Evolutionary conservation across 345 rosid genomes (phyloP).

Genomic region (Brassica carinata): DNA sequence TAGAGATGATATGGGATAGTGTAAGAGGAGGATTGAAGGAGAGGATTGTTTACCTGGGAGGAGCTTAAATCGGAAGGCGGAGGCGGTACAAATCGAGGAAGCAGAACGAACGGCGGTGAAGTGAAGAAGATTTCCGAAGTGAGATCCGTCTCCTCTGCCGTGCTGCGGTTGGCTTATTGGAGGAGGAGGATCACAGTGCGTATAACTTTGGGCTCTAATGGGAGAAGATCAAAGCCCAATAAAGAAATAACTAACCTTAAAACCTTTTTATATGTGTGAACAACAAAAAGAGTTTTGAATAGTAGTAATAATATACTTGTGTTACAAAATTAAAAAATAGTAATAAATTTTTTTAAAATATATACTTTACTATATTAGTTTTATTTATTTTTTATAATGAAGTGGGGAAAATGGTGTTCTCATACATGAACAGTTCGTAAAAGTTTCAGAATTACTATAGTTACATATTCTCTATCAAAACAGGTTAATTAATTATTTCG

Average conservation of each 20-base stretch:
- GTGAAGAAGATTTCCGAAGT: constrained; percentile 15
- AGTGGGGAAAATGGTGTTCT: too few species aligned
- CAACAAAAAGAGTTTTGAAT: too few species aligned
- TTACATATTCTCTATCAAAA: too few species aligned
- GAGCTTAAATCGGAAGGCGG: neutral
- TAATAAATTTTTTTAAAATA: too few species aligned
- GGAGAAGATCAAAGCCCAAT: neutral
- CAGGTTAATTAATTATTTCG: too few species aligned
- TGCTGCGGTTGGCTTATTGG: constrained; percentile 11
- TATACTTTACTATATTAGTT: too few species aligned
- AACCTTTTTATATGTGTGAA: neutral
- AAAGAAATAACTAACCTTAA: constrained; percentile 5
- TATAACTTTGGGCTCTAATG: constrained; percentile 11
- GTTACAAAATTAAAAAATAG: too few species aligned
- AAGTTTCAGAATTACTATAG: too few species aligned
- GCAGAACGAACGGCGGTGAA: constrained; percentile 33
- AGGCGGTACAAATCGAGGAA: constrained; percentile 7
- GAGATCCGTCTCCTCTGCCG: constrained; percentile 6
- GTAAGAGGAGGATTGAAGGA: neutral
- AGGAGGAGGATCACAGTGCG: neutral
- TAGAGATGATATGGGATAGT: neutral
- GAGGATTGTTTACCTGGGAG: neutral
- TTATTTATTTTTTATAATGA: too few species aligned
- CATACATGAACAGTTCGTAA: too few species aligned
- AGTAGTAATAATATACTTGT: too few species aligned